Evolutionary conservation across 768 basidiomycete species (phyloP).

Genomic region (Podaxis mareebaensis): DNA sequence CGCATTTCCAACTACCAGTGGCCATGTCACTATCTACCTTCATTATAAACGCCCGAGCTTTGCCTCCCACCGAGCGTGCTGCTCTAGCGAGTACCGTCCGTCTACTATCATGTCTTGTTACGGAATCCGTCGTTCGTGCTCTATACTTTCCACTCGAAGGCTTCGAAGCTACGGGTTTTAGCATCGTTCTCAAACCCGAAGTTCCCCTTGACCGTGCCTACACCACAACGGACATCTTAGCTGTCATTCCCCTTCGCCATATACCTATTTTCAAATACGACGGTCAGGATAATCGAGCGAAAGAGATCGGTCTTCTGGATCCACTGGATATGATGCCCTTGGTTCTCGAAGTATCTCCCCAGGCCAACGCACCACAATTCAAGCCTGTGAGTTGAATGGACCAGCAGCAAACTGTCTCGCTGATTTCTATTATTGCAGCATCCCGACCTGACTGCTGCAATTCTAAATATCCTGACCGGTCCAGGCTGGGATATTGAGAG

Average conservation of each 20-base stretch:
- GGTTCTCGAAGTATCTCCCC: conserved; percentile 21
- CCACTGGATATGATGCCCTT: conserved; percentile 54
- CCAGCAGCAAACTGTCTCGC: neutral
- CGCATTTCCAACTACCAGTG: neutral
- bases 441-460: conserved; percentile 24
- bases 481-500: conserved; percentile 28
- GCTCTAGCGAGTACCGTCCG: conserved; percentile 50
- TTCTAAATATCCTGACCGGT: conserved; percentile 26
- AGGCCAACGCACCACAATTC: neutral
- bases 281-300: conserved; percentile 27
- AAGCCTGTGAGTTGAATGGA: neutral
- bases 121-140: conserved; percentile 52
- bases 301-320: conserved; percentile 50
- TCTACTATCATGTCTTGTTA: conserved; percentile 57
- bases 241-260: conserved; percentile 47
- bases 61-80: conserved; percentile 39
- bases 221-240: conserved; percentile 39
- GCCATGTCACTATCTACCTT: conserved; percentile 12
- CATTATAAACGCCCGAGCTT: conserved; percentile 6
- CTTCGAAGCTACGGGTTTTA: conserved; percentile 38
- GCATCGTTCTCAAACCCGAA: conserved; percentile 37
- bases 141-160: conserved; percentile 43
- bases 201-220: conserved; percentile 29
- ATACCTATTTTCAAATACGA: conserved; percentile 47
- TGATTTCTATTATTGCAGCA: conserved; percentile 28